Base-by-base conservation (phyloP, 2,329 filamentous ascomycete species). In the Mycosphaerella sp. region DNA sequence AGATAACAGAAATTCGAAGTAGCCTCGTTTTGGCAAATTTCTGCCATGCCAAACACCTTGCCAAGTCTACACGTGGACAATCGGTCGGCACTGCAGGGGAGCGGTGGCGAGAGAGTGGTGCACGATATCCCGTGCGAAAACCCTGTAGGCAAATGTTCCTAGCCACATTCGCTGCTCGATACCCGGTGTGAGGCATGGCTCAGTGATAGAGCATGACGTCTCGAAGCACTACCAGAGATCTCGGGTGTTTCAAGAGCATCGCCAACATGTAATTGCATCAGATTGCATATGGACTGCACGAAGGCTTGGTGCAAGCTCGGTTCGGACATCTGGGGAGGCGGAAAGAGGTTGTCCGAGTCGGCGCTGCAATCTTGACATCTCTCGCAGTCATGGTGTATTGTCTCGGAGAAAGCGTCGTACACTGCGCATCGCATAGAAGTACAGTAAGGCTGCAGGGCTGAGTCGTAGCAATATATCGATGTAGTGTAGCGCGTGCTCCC, bases 391-490 rank as follows among this genome's bases (percentile, higher is more conserved):
- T 38, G 10, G 8, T 38, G 34, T n/a, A 38, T 38, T 49, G 49
- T 49, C 49, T 53, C 54, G 54, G 45, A 47, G 50, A 43, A 36
- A 50, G 23, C 38, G 50, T 48, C 31, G 31, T 14, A 48, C 38
- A 17, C 42, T 42, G 26, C 40, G 12, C 44, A 32, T 45, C 6
- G 29, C 17, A 17, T 32, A 12, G 42, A 29, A 52, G 34, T 23
- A 26, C 50, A 41, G 17, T 34, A 29, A 32, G 34, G 23, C 50
- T 41, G 50, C 45, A 34, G 42, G 17, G 34, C n/a, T 23, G 23
- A 26, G 17, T 44, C 34, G 34, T 38, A 9, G 34, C 34, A 38
- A 38, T 38, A 38, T 38, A 11, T 14, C 11, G 21, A 23, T 42
- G 40, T 42, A 38, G 34, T 38, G 34, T 38, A 38, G 34, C 40